Evolutionary conservation across 352 stramenopile genomes (phyloP).

Genomic region (Phytophthora chlamydospora): DNA sequence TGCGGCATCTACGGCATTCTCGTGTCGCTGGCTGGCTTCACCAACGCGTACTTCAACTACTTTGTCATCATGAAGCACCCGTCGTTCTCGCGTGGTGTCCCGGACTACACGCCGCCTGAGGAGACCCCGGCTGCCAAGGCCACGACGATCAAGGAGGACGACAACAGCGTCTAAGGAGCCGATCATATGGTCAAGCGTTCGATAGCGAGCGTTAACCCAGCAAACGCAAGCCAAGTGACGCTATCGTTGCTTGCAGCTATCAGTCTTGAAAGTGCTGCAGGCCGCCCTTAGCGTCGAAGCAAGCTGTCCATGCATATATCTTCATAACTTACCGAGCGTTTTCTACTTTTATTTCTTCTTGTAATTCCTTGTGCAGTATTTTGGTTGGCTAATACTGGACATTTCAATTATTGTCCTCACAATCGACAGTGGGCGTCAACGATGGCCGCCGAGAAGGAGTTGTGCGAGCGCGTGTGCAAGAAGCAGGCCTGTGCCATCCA

Average conservation of each 20-base stretch:
- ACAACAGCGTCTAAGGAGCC: constrained; percentile 43
- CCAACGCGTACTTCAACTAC: constrained; percentile 92
- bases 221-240: constrained; percentile 5
- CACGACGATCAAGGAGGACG: constrained; percentile 32
- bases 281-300: constrained; percentile 12
- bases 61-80: constrained; percentile 91
- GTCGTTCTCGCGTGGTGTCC: constrained; percentile 84
- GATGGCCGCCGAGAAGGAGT: constrained; percentile 31
- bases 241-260: constrained; percentile 6
- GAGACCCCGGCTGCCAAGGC: constrained; percentile 44
- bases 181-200: constrained; percentile 18
- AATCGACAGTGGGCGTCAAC: constrained; percentile 12
- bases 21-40: constrained; percentile 76
- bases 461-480: constrained; percentile 73
- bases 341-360: not conserved
- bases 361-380: constrained; percentile 2
- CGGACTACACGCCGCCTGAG: constrained; percentile 80
- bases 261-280: constrained; percentile 5
- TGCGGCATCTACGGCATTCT: constrained; percentile 81
- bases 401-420: constrained; percentile 11
- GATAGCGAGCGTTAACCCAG: constrained; percentile 6
- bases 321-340: constrained; percentile 43
- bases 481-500: constrained; percentile 84
- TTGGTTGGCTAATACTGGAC: constrained; percentile 18
- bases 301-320: constrained; percentile 29